Evolutionary conservation across 768 basidiomycete species (phyloP).

Genomic region (Termitomyces sp.): DNA sequence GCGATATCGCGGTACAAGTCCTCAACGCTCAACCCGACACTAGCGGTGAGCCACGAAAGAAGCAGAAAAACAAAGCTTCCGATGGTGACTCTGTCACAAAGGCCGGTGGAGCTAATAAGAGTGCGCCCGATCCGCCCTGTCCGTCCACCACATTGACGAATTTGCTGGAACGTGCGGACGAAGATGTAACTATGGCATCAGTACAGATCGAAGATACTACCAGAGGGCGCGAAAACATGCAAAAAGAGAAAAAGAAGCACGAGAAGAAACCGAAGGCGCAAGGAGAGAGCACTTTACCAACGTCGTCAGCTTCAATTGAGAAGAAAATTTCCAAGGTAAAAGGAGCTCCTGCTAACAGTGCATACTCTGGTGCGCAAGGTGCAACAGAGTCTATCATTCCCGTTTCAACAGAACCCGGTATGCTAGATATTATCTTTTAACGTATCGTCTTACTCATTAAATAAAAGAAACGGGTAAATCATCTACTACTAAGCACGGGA

Average conservation of each 20-base stretch:
- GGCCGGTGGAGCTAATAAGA: background rate
- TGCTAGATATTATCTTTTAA: background rate
- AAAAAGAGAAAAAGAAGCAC: background rate
- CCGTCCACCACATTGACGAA: background rate
- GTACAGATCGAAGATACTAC: background rate
- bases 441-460: background rate
- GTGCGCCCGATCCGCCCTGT: background rate
- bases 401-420: conserved; percentile 2
- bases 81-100: background rate
- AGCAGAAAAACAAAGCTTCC: conserved; percentile 11
- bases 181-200: background rate
- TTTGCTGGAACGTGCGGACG: background rate
- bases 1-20: background rate
- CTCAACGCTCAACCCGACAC: background rate
- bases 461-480: background rate
- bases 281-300: background rate
- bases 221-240: background rate
- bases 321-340: background rate
- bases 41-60: conserved; percentile 5
- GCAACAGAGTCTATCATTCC: background rate
- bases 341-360: background rate
- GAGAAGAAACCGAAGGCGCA: background rate
- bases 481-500: background rate
- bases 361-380: background rate
- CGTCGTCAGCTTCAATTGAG: background rate